A percentile compares a stretch with the other conserved stretches of the same genome.
Conservation (phyloP, 2,329 filamentous ascomycete species). For the Hypoxylon sp. region DNA sequence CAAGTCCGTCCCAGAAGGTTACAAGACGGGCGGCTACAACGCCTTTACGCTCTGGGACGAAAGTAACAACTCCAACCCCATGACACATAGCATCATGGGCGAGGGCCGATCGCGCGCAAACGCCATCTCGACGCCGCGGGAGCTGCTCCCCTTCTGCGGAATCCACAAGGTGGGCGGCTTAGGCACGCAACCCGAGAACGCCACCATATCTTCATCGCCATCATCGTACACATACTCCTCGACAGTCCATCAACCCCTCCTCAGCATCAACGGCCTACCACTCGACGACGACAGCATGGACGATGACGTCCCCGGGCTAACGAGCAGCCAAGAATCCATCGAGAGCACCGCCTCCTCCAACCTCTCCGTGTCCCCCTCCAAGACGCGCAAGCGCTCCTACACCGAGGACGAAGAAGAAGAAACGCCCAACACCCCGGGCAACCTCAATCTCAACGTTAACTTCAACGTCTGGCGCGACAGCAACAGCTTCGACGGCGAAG, state of each 20-base stretch:
- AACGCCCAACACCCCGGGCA: slow-evolving; percentile 44
- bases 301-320: slow-evolving; percentile 63
- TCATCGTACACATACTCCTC: slow-evolving; percentile 24
- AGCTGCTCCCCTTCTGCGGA: slow-evolving; percentile 86
- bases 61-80: slow-evolving; percentile 12
- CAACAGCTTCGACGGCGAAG: slow-evolving; percentile 55
- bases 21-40: slow-evolving; percentile 78
- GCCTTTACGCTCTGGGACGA: slow-evolving; percentile 69
- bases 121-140: slow-evolving; percentile 61
- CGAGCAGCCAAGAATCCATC: slow-evolving; percentile 70
- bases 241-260: slow-evolving; percentile 31
- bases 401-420: slow-evolving; percentile 61
- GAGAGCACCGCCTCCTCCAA: slow-evolving; percentile 55
- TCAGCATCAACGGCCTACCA: slow-evolving; percentile 35
- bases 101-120: slow-evolving; percentile 48
- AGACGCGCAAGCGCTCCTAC: slow-evolving; percentile 65
- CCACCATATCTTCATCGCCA: slow-evolving; percentile 54
- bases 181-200: slow-evolving; percentile 68
- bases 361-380: slow-evolving; percentile 36
- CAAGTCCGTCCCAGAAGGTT: slow-evolving; percentile 93
- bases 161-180: slow-evolving; percentile 82
- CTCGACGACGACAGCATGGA: slow-evolving; percentile 50
- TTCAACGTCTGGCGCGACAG: slow-evolving; percentile 47
- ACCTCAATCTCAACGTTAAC: slow-evolving; percentile 50
- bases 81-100: slow-evolving; percentile 36